Conservation (phyloP, 2,329 filamentous ascomycete species). For the Xylaria sp. region DNA sequence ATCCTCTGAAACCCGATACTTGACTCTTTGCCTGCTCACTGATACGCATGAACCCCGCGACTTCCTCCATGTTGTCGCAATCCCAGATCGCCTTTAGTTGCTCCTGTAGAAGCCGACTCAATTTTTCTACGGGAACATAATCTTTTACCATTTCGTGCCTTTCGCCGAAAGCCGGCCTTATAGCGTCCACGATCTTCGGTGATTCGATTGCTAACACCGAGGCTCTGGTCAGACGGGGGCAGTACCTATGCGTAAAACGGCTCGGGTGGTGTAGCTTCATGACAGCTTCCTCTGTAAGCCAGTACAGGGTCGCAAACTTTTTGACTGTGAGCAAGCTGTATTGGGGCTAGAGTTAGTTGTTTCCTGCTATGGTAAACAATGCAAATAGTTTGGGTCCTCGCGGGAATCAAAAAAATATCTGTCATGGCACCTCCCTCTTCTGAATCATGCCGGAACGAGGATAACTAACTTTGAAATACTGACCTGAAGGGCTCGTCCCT, state of each 20-base stretch:
- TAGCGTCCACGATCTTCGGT: background rate
- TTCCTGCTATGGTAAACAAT: background rate
- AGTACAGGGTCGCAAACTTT: conserved; percentile 42
- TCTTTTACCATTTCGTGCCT: conserved; percentile 12
- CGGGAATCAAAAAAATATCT: background rate
- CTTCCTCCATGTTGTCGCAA: conserved; percentile 27
- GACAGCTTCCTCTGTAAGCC: conserved; percentile 39
- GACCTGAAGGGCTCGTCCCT: conserved; percentile 43
- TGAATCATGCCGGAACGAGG: background rate
- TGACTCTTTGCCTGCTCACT: background rate
- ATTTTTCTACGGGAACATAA: conserved; percentile 31
- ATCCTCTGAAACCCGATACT: conserved; percentile 20
- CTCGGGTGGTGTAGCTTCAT: conserved; percentile 44
- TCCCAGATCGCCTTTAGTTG: conserved; percentile 42
- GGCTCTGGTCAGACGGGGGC: conserved; percentile 24
- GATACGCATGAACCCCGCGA: conserved; percentile 37
- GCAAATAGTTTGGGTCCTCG: background rate
- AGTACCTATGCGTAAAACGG: conserved; percentile 31
- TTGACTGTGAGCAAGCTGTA: conserved; percentile 43
- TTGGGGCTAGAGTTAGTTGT: background rate
- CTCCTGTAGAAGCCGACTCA: background rate
- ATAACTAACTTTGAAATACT: background rate
- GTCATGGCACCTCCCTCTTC: background rate
- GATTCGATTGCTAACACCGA: conserved; percentile 28
- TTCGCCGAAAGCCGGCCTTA: background rate